phyloP scores from a whole-genome alignment of 2,329 filamentous ascomycete genomes.

The Ophiosphaerella narmari region DNA sequence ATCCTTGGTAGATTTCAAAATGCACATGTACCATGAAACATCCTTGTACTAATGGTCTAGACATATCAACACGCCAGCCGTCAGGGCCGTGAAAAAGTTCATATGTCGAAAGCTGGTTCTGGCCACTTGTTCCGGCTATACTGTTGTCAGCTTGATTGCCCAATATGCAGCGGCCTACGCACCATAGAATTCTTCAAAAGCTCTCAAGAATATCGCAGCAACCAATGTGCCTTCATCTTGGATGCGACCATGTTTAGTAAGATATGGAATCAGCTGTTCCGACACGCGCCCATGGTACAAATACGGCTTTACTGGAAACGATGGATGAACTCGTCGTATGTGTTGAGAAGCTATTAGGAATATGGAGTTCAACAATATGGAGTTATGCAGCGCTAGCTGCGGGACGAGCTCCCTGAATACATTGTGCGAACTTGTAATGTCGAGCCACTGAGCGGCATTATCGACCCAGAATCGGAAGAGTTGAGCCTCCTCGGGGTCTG shows the following conservation, averaged over 20 bases:
- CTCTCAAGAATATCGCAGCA: slow-evolving; percentile 21
- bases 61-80: slow-evolving; percentile 17
- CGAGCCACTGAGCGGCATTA: slow-evolving; percentile 12
- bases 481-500: slow-evolving; percentile 15
- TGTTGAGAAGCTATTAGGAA: slow-evolving; percentile 48
- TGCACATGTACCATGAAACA: slow-evolving; percentile 24
- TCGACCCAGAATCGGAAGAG: slow-evolving; percentile 23
- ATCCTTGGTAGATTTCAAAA: slow-evolving; percentile 16
- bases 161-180: not conserved
- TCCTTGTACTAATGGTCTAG: slow-evolving; percentile 18
- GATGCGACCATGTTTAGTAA: slow-evolving; percentile 18
- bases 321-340: slow-evolving; percentile 30
- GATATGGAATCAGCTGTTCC: slow-evolving; percentile 18
- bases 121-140: slow-evolving; percentile 22
- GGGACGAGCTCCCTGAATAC: slow-evolving; percentile 15
- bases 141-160: not conserved
- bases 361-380: slow-evolving; percentile 48
- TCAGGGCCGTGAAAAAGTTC: slow-evolving; percentile 18
- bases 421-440: slow-evolving; percentile 16
- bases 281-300: slow-evolving; percentile 22
- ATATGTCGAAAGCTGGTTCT: slow-evolving; percentile 17
- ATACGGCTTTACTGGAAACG: slow-evolving; percentile 17
- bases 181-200: slow-evolving; percentile 25
- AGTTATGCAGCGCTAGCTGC: slow-evolving; percentile 37
- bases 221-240: slow-evolving; percentile 23